These are phyloP conservation scores for Stagonosporopsis vannaccii DNA, from an alignment of 2,329 filamentous ascomycete species.

Conservation along the genomic window DNA sequence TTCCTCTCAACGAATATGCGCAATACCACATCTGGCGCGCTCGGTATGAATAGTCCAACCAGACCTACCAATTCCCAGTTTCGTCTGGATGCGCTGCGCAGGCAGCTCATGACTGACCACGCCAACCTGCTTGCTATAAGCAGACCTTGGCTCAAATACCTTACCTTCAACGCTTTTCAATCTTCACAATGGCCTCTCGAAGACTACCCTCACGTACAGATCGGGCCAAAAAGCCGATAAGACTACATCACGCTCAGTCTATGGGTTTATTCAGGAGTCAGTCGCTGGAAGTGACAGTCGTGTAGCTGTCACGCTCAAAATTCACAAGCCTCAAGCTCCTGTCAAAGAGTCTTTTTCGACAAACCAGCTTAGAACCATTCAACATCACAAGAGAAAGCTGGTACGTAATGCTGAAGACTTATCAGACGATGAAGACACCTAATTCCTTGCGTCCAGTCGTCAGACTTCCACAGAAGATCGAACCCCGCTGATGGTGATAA, in stretches of 20 bases:
- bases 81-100: neutral
- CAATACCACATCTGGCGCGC: too few relatives aligned
- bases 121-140: neutral
- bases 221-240: neutral
- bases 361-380: neutral
- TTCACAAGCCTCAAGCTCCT: neutral
- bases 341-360: neutral
- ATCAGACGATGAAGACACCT: neutral
- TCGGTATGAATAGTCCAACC: neutral
- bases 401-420: neutral
- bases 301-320: neutral
- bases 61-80: neutral
- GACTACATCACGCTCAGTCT: neutral
- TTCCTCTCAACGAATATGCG: too few relatives aligned
- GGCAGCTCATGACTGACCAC: neutral
- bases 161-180: neutral
- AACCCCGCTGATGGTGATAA: neutral
- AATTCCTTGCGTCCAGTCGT: neutral
- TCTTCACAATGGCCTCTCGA: neutral
- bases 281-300: neutral
- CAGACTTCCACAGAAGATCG: neutral
- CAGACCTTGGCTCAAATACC: neutral
- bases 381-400: neutral
- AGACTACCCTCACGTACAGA: neutral
- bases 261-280: neutral